Evolutionary conservation across 805 yeast species (phyloP), one percentile per base, ranked within the genome.

Genomic region (Brettanomyces custersianus): DNA sequence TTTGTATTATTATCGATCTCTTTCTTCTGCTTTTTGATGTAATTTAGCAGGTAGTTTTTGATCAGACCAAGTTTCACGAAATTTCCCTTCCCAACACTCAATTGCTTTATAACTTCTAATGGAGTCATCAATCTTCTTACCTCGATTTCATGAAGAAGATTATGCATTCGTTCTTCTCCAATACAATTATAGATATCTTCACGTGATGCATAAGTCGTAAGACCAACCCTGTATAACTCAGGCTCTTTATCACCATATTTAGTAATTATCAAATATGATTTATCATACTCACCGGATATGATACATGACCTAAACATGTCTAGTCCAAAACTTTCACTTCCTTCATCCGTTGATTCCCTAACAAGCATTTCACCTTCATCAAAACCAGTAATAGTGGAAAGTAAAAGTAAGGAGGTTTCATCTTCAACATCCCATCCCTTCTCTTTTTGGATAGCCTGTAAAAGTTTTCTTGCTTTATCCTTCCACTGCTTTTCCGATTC

Each of bases 1-100:
- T 72, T 74, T 31, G 66, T 64, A 51, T 85, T 86, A 40, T 79
- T 78, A n/a, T 60, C 61, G 24, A 83, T 80, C 39, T 83, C 94
- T 27, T 63, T 63, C 39, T 71, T 71, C 45, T 80, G 81, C 2
- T 62, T 54, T 29, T 72, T 66, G 30, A 87, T 68, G 42, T 74
- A 71, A 8, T 74, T 74, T 10, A 81, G 62, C 21, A 92, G 60
- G 38, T 77, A 77, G 19, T 77, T 77, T 49, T 80, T 79, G 20
- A 92, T 66, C 17, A 83, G 57, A 0, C 94, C 95, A 5, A 55
- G 38, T 35, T 50, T 51, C 24, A 84, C 68, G 0, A 81, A 74
- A 0, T 85, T 74, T 10, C 74, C 74, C 8, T 17, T 17, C 29
- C 77, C 75, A 3, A 68, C 54, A 28, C 86, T 70, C 29, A 87